phyloP scores from a whole-genome alignment of 2,329 filamentous ascomycete genomes.

The Pseudogymnoascus sp. region DNA sequence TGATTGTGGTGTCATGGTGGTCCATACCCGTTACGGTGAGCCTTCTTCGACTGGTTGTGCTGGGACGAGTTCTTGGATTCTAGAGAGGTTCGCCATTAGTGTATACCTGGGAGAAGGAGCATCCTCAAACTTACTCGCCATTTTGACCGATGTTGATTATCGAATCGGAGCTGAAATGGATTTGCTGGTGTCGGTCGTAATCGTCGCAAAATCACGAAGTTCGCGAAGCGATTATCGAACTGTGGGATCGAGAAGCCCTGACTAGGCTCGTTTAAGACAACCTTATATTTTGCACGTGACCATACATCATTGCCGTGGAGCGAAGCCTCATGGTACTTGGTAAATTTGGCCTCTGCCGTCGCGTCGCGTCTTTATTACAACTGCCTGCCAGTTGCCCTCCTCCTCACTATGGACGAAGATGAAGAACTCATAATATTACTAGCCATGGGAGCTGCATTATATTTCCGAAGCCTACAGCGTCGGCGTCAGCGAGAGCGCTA shows the following conservation, averaged over 20 bases:
- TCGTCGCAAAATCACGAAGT: slow-evolving; percentile 11
- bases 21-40: slow-evolving; percentile 96
- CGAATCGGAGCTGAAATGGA: slow-evolving; percentile 11
- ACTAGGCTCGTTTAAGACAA: slow-evolving; percentile 12
- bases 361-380: not conserved
- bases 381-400: not conserved
- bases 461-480: not conserved
- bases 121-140: slow-evolving; percentile 57
- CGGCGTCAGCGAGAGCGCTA: not conserved
- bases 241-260: slow-evolving; percentile 12
- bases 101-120: not conserved
- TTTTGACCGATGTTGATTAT: slow-evolving; percentile 41
- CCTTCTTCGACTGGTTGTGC: slow-evolving; percentile 98
- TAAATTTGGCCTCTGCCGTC: not conserved
- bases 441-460: not conserved
- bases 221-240: slow-evolving; percentile 12
- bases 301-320: not conserved
- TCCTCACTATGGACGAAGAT: not conserved
- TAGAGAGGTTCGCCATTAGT: slow-evolving; percentile 35
- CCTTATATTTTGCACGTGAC: slow-evolving; percentile 7
- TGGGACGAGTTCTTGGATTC: slow-evolving; percentile 99
- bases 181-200: slow-evolving; percentile 12
- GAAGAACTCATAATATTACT: not conserved
- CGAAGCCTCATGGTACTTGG: not conserved
- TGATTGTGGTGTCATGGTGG: not conserved